Conservation (phyloP, 371 early-diverging fungal genomes). For the Funneliformis caledonium region DNA sequence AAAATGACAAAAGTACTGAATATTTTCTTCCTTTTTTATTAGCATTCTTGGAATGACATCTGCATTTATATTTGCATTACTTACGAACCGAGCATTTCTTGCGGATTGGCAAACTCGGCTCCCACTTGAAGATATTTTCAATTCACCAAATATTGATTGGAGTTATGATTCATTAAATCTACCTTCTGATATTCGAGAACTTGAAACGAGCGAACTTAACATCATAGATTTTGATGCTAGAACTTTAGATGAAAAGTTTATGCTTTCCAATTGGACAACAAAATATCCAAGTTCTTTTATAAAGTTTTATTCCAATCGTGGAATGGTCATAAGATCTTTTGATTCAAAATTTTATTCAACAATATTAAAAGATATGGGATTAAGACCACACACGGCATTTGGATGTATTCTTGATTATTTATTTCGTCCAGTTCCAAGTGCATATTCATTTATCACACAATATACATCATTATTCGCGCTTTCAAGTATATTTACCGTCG, state of each 20-base stretch:
- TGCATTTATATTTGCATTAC: conserved; percentile 21
- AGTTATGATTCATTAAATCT: conserved; percentile 21
- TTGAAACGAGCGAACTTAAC: background rate
- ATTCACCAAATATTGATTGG: conserved; percentile 35
- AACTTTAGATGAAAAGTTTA: conserved; percentile 11
- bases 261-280: conserved; percentile 29
- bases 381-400: conserved; percentile 25
- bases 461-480: conserved; percentile 18
- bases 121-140: conserved; percentile 29
- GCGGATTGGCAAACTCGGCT: conserved; percentile 20
- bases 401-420: conserved; percentile 31
- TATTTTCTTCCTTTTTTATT: background rate
- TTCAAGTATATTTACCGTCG: conserved; percentile 25
- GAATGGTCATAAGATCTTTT: conserved; percentile 20
- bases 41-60: conserved; percentile 34
- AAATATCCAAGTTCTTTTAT: conserved; percentile 27
- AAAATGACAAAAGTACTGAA: background rate
- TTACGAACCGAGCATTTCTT: conserved; percentile 27
- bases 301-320: conserved; percentile 24
- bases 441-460: conserved; percentile 10
- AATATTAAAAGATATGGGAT: conserved; percentile 12
- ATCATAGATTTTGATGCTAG: background rate
- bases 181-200: background rate
- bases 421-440: conserved; percentile 4
- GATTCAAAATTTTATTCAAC: conserved; percentile 6